Evolutionary conservation across 805 yeast species (phyloP).

Genomic region (Teunomyces stri): DNA sequence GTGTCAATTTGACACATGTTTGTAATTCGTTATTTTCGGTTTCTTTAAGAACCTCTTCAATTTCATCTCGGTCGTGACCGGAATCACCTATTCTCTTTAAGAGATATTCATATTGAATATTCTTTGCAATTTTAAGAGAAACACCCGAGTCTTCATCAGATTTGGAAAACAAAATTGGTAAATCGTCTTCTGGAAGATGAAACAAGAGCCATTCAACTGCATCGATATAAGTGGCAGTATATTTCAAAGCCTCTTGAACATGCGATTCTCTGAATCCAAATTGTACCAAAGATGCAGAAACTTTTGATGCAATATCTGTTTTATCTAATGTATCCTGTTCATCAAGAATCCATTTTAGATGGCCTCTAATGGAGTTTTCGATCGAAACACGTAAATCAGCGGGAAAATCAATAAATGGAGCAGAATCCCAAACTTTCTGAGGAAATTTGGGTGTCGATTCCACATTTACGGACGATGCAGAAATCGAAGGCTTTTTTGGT

Average conservation of each 20-base stretch:
- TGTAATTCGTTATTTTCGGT: conserved; percentile 44
- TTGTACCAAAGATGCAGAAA: conserved; percentile 9
- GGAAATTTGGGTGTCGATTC: conserved; percentile 30
- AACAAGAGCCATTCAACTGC: conserved; percentile 76
- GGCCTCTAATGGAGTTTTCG: conserved; percentile 58
- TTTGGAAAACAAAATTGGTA: conserved; percentile 65
- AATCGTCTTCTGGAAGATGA: conserved; percentile 92
- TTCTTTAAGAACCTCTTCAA: conserved; percentile 45
- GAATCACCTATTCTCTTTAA: conserved; percentile 57
- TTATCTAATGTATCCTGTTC: conserved; percentile 12
- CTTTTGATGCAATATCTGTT: conserved; percentile 7
- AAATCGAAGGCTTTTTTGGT: conserved; percentile 2
- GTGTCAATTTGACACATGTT: conserved; percentile 52
- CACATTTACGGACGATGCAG: neutral
- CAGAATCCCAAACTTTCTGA: conserved; percentile 65
- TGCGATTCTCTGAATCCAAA: conserved; percentile 74
- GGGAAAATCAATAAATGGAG: conserved; percentile 67
- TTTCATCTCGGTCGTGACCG: conserved; percentile 71
- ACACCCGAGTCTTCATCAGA: conserved; percentile 56
- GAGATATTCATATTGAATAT: conserved; percentile 54
- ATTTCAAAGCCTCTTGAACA: conserved; percentile 66
- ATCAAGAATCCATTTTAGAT: conserved; percentile 51
- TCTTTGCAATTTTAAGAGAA: conserved; percentile 54
- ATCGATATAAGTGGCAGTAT: conserved; percentile 48
- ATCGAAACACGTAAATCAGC: conserved; percentile 60